phyloP scores from a whole-genome alignment of 2,329 filamentous ascomycete genomes.

The Arthrinium puccinioides region DNA sequence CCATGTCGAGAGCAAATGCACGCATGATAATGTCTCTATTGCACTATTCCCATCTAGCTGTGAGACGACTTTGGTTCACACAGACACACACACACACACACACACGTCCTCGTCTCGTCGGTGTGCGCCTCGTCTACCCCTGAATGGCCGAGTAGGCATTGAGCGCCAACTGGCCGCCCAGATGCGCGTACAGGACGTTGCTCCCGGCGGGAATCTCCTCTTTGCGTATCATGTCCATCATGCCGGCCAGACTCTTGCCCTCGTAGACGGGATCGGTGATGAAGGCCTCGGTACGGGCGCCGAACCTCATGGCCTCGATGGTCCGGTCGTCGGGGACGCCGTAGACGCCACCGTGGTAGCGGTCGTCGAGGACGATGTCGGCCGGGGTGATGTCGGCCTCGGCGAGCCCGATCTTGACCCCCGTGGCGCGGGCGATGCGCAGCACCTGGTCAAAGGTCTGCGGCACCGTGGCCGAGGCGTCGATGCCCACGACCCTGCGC shows the following conservation, averaged over 20 bases:
- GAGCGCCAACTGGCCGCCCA: constrained; percentile 63
- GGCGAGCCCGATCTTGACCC: constrained; percentile 51
- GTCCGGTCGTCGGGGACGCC: constrained; percentile 60
- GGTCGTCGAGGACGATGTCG: constrained; percentile 54
- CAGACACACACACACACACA: too few species aligned
- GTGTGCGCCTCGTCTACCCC: too few species aligned
- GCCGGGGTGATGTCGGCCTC: constrained; percentile 52
- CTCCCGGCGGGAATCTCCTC: constrained; percentile 50
- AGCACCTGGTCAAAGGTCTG: constrained; percentile 60
- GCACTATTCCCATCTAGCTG: too few species aligned
- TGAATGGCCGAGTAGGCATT: constrained; percentile 55
- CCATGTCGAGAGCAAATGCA: too few species aligned
- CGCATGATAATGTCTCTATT: too few species aligned
- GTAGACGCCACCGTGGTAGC: constrained; percentile 62
- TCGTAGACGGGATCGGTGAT: constrained; percentile 73
- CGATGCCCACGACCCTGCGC: constrained; percentile 58
- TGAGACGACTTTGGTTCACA: too few species aligned
- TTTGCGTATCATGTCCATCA: constrained; percentile 60
- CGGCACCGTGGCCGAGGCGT: constrained; percentile 52
- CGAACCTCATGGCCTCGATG: constrained; percentile 61
- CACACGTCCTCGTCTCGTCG: too few species aligned
- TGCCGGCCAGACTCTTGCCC: constrained; percentile 65
- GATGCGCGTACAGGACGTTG: constrained; percentile 65
- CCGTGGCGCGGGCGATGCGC: constrained; percentile 59
- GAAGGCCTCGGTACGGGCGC: constrained; percentile 61